Evolutionary conservation across 1,139 yeast species (phyloP), one percentile per base, ranked within the genome.

Genomic region (Hanseniaspora uvarum): DNA sequence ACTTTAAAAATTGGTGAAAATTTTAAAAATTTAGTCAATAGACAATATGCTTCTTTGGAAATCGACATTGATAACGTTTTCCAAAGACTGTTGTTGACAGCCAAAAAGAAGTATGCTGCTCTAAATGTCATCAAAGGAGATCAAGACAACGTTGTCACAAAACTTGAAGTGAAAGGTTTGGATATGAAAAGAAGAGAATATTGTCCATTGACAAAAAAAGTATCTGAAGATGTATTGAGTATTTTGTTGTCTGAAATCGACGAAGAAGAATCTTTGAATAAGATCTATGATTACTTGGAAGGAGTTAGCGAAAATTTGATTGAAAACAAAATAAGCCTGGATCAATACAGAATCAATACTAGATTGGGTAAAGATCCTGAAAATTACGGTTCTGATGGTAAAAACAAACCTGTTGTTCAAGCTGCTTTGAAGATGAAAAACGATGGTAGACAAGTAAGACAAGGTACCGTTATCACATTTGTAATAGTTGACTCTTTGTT

Each of bases 21-120:
- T 55, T 89, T 94, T 71, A 92, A 92, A 67, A 68, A 74, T 52
- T 77, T 81, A 58, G 97, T 94, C 55, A 94, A 94, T 67, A 95
- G 88, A 63, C 77, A 95, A 55, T 94, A 94, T 68, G 78, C 79
- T 62, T 72, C 86, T 59, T 74, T 94, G 64, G 99, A 94, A 65
- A 87, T 94, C 65, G 99, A 94, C 65, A 87, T 86, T 59, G 99
- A 94, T 71, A 88, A 92, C 64, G 88, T 88, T 1, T 94, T 86
- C 70, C 85, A 86, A 63, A 79, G 89, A 59, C 74, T 94, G 58
- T 73, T 94, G 56, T 72, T 94, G 55, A 95, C 88, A 66, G 88
- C 96, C n/a, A 94, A 94, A 72, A 94, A 94, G 80, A 94, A 94
- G 70, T 94, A 94, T 66, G 99, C 99, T 4, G 98, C 98, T 1